Evolutionary conservation across 805 yeast species (phyloP).

Genomic region (Suhomyces tanzawaensis): DNA sequence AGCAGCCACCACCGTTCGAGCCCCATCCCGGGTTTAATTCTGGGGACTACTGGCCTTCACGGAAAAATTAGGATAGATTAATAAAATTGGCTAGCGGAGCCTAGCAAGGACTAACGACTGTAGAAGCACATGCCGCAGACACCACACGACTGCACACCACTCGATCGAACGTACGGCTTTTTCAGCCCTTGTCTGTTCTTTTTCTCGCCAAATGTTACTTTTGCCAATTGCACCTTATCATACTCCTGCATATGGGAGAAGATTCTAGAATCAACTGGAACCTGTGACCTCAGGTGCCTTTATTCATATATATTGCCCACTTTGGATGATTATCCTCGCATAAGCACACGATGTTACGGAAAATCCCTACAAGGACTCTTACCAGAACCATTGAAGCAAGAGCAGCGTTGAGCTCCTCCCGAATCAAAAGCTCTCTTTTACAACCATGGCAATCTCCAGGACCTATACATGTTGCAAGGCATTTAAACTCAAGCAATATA

Average conservation of each 20-base stretch:
- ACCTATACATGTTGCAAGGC: not conserved
- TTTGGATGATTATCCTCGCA: too few relatives aligned
- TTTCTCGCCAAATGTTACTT: too few relatives aligned
- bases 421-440: not conserved
- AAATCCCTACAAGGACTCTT: not conserved
- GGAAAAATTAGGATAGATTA: slow-evolving; percentile 7
- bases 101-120: too few relatives aligned
- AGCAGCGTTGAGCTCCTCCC: not conserved
- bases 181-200: too few relatives aligned
- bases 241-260: slow-evolving; percentile 15
- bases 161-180: too few relatives aligned
- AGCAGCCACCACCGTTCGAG: slow-evolving; percentile 42
- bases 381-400: not conserved
- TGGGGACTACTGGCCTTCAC: slow-evolving; percentile 45
- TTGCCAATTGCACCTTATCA: too few relatives aligned
- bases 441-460: not conserved
- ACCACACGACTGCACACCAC: too few relatives aligned
- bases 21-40: slow-evolving; percentile 44
- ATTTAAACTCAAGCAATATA: too few relatives aligned
- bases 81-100: too few relatives aligned
- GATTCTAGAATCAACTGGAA: slow-evolving; percentile 11
- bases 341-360: not conserved
- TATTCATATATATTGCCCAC: not conserved
- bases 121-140: too few relatives aligned
- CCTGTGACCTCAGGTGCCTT: not conserved